A percentile compares a stretch with the other conserved stretches of the same genome.
Conservation (phyloP, 2,329 filamentous ascomycete species). For the Bipolaris cookei region DNA sequence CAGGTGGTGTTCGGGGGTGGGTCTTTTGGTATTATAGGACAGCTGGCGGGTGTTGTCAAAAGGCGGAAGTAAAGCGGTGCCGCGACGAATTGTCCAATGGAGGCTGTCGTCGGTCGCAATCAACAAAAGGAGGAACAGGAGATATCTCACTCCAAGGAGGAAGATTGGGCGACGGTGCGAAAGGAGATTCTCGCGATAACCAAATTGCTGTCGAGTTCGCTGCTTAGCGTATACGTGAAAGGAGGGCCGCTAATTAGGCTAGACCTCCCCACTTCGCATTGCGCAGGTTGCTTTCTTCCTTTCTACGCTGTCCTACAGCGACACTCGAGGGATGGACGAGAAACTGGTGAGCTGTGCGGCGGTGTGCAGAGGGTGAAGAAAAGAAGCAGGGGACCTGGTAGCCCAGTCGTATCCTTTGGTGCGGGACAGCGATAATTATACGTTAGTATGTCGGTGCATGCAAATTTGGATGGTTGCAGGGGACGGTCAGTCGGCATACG, state of each 20-base stretch:
- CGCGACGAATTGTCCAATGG: slow-evolving; percentile 32
- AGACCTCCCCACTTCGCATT: slow-evolving; percentile 6
- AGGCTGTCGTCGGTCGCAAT: slow-evolving; percentile 16
- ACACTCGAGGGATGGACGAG: background rate
- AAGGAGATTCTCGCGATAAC: slow-evolving; percentile 32
- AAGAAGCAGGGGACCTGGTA: background rate
- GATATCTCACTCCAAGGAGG: slow-evolving; percentile 16
- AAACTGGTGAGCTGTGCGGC: background rate
- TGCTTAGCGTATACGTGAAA: slow-evolving; percentile 30
- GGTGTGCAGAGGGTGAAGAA: background rate
- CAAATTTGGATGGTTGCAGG: slow-evolving; percentile 1
- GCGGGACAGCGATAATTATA: background rate
- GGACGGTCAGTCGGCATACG: background rate
- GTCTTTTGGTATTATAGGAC: slow-evolving; percentile 26
- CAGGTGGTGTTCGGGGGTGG: slow-evolving; percentile 15
- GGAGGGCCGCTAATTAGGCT: slow-evolving; percentile 17
- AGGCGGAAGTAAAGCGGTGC: slow-evolving; percentile 29
- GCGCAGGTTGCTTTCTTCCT: background rate
- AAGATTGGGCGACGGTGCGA: slow-evolving; percentile 21
- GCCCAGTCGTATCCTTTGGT: background rate
- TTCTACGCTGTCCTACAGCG: background rate
- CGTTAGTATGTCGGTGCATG: background rate
- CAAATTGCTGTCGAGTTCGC: slow-evolving; percentile 30
- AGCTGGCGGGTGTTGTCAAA: slow-evolving; percentile 30
- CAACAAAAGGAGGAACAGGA: slow-evolving; percentile 16